Evolutionary conservation across 2,329 filamentous ascomycete species (phyloP).

Genomic region (Escovopsis sp.): DNA sequence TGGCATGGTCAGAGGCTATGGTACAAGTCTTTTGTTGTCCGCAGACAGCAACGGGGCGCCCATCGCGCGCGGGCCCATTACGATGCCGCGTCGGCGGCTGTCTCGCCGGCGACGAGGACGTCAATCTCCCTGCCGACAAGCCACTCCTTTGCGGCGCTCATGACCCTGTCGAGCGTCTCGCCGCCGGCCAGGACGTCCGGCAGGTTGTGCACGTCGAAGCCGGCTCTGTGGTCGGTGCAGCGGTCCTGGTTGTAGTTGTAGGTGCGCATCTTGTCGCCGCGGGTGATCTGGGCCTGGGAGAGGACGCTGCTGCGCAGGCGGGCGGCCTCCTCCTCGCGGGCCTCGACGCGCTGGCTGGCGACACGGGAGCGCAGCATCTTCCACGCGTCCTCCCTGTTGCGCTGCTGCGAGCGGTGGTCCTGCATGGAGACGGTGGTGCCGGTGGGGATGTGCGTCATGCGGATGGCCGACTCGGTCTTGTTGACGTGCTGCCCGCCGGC

Average conservation of each 20-base stretch:
- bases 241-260: constrained; percentile 68
- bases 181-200: constrained; percentile 65
- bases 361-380: constrained; percentile 66
- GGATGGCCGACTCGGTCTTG: constrained; percentile 90
- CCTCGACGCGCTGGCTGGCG: constrained; percentile 65
- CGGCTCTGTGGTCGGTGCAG: constrained; percentile 79
- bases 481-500: constrained; percentile 97
- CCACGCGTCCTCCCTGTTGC: constrained; percentile 84
- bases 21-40: too few relatives aligned
- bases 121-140: constrained; percentile 61
- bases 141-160: constrained; percentile 67
- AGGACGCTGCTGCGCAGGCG: constrained; percentile 64
- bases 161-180: constrained; percentile 55
- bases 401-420: constrained; percentile 77
- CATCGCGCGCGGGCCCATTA: too few relatives aligned
- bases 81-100: constrained; percentile 10
- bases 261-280: constrained; percentile 86
- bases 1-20: too few relatives aligned
- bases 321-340: constrained; percentile 66
- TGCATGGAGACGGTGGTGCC: constrained; percentile 83
- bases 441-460: constrained; percentile 80
- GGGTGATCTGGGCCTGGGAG: constrained; percentile 65
- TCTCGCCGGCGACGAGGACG: constrained; percentile 51
- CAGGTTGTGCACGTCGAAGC: constrained; percentile 64
- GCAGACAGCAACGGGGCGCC: too few relatives aligned